These are phyloP conservation scores for Mortierella sp. DNA, from an alignment of 371 early-diverging fungal genomes.

Conservation along the genomic window DNA sequence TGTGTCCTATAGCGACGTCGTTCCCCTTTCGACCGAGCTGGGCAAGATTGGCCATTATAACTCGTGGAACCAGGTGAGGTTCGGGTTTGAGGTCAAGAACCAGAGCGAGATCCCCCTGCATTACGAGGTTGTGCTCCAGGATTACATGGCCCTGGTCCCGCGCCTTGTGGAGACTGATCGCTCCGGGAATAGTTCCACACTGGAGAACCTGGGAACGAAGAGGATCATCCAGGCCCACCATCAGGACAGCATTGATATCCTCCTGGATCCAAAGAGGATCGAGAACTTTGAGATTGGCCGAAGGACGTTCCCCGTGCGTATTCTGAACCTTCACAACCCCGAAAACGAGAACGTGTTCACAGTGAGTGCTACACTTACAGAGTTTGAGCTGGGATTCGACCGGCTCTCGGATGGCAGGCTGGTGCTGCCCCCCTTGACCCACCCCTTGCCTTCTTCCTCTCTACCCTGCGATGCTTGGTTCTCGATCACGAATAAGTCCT, in stretches of 20 bases:
- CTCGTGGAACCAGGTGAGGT: constrained; percentile 73
- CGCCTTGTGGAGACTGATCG: constrained; percentile 38
- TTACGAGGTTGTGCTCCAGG: constrained; percentile 70
- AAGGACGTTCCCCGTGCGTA: constrained; percentile 59
- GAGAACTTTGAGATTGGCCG: constrained; percentile 65
- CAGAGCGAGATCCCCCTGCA: constrained; percentile 71
- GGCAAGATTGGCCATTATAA: constrained; percentile 84
- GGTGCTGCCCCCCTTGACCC: constrained; percentile 76
- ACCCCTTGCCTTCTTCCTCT: constrained; percentile 70
- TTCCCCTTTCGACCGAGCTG: constrained; percentile 68
- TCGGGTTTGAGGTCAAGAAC: constrained; percentile 73
- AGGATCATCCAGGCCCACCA: constrained; percentile 53
- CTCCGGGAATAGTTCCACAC: constrained; percentile 20
- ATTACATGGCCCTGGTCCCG: constrained; percentile 56
- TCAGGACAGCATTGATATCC: constrained; percentile 58
- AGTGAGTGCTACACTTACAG: constrained; percentile 73
- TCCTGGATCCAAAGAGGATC: constrained; percentile 70
- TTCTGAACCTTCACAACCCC: constrained; percentile 78
- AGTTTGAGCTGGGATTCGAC: constrained; percentile 83
- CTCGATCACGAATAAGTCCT: constrained; percentile 77
- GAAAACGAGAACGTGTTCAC: constrained; percentile 64
- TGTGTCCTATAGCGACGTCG: constrained; percentile 70
- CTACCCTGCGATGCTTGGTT: constrained; percentile 88
- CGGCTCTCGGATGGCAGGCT: constrained; percentile 75
- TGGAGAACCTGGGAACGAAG: constrained; percentile 15